Conservation (phyloP, 805 yeast species). For the Kuraishia borneana region DNA sequence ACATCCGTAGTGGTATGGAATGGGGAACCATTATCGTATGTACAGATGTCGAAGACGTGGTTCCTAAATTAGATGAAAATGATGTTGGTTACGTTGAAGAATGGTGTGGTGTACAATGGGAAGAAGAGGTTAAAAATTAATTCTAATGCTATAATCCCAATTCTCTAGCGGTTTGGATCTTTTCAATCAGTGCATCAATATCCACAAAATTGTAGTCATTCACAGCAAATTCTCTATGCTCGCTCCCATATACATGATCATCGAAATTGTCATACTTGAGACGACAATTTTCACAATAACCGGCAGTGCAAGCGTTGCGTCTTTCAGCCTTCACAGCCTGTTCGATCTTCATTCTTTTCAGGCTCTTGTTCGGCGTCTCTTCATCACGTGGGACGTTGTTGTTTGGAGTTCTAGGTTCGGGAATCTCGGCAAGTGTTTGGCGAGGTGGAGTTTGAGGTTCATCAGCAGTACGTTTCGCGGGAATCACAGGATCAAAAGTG, state of each 20-base stretch:
- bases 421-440: constrained; percentile 1
- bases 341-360: background rate
- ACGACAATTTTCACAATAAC: constrained; percentile 92
- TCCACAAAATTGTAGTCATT: constrained; percentile 61
- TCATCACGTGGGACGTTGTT: background rate
- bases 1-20: constrained; percentile 70
- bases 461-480: constrained; percentile 2
- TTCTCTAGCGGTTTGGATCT: constrained; percentile 22
- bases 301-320: constrained; percentile 28
- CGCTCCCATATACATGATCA: constrained; percentile 56
- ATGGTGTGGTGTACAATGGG: constrained; percentile 6
- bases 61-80: constrained; percentile 33
- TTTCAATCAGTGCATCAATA: constrained; percentile 61
- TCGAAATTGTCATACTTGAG: constrained; percentile 72
- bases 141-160: background rate
- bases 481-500: constrained; percentile 11
- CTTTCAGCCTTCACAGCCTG: background rate
- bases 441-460: constrained; percentile 1
- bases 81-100: constrained; percentile 40
- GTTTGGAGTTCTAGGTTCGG: constrained; percentile 8
- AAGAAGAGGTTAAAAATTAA: constrained; percentile 1
- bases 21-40: constrained; percentile 92
- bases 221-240: constrained; percentile 72
- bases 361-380: background rate
- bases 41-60: constrained; percentile 32